These are phyloP conservation scores for Talaromyces liani DNA, from an alignment of 495 filamentous ascomycete species.

Conservation along the genomic window DNA sequence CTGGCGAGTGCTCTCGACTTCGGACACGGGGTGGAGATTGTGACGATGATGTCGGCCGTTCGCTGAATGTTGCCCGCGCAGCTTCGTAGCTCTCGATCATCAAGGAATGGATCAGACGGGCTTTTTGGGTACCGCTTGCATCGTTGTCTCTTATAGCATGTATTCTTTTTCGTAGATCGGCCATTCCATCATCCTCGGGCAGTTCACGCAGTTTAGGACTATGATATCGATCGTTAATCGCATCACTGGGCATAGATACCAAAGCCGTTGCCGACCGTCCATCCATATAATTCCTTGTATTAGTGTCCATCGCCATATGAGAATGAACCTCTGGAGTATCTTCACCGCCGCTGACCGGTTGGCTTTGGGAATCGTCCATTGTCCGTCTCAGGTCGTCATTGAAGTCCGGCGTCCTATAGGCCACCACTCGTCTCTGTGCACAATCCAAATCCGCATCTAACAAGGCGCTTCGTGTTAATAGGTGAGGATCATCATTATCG, in stretches of 20 bases:
- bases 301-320: background rate
- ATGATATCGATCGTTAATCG: background rate
- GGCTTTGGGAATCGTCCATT: background rate
- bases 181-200: conserved; percentile 93
- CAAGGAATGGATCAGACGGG: conserved; percentile 71
- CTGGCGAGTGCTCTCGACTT: conserved; percentile 27
- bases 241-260: background rate
- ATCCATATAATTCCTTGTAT: background rate
- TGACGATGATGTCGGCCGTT: conserved; percentile 15
- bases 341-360: background rate
- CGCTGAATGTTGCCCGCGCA: conserved; percentile 26
- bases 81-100: conserved; percentile 73
- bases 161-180: conserved; percentile 64
- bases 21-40: conserved; percentile 28
- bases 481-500: background rate
- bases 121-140: conserved; percentile 66
- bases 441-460: background rate
- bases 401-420: background rate
- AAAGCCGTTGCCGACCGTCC: background rate
- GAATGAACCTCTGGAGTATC: background rate
- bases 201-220: conserved; percentile 1
- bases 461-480: background rate
- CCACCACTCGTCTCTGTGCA: background rate
- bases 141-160: conserved; percentile 62
- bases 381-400: conserved; percentile 3